phyloP scores from a whole-genome alignment of 306 rosid species.

The Dalbergia cochinchinensis region DNA sequence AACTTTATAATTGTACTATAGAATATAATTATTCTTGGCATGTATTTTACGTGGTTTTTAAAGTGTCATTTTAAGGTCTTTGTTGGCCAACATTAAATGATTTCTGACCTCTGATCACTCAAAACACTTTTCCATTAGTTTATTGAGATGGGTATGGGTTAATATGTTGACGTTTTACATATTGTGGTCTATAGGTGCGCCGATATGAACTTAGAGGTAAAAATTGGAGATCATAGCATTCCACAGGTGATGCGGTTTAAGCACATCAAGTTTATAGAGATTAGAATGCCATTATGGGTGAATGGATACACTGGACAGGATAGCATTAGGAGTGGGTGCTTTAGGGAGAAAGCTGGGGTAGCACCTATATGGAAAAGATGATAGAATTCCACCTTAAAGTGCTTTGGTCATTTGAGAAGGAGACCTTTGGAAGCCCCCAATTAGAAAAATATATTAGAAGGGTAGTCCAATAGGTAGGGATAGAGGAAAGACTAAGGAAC shows the following conservation, averaged over 20 bases:
- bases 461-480: not conserved
- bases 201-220: too few species aligned
- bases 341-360: not conserved
- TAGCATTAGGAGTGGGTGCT: not conserved
- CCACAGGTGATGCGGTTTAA: too few species aligned
- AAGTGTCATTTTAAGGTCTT: constrained; percentile 3
- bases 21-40: constrained; percentile 7
- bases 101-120: constrained; percentile 24
- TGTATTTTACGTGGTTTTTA: constrained; percentile 7
- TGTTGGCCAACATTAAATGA: not conserved
- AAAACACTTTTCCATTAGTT: not conserved
- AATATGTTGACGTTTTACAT: not conserved
- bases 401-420: too few species aligned
- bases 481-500: not conserved
- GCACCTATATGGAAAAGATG: not conserved
- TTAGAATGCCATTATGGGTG: not conserved
- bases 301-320: too few species aligned
- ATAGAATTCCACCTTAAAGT: not conserved
- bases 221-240: too few species aligned
- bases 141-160: constrained; percentile 25
- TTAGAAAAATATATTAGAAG: too few species aligned
- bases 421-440: not conserved
- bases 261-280: too few species aligned
- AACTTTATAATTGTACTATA: not conserved
- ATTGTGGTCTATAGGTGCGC: too few species aligned